Conservation (phyloP, 371 early-diverging fungal genomes). For the Circinella umbellata region DNA sequence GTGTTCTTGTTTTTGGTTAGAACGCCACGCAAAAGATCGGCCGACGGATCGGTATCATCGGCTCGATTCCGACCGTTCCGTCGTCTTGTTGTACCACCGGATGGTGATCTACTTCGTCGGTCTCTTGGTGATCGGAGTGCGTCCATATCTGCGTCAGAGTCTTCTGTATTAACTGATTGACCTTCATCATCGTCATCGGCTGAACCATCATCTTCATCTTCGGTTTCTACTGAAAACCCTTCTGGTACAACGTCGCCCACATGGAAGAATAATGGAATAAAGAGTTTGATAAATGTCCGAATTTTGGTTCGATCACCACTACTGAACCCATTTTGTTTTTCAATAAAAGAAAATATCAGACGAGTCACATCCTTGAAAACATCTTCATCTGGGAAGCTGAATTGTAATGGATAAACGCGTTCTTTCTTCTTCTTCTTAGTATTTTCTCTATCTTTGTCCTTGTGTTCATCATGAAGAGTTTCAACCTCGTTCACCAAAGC, state of each 20-base stretch:
- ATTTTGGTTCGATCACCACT: conserved; percentile 70
- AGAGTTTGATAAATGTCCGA: conserved; percentile 67
- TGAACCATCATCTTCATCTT: conserved; percentile 37
- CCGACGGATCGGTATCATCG: conserved; percentile 44
- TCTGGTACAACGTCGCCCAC: conserved; percentile 46
- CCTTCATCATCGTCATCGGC: conserved; percentile 44
- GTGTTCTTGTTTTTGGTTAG: conserved; percentile 33
- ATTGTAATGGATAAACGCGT: conserved; percentile 66
- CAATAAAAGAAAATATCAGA: conserved; percentile 58
- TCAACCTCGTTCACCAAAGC: conserved; percentile 86
- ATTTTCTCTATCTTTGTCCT: background rate
- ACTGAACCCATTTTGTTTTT: conserved; percentile 56
- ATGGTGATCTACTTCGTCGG: conserved; percentile 28
- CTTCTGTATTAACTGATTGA: conserved; percentile 41
- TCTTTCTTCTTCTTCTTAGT: background rate
- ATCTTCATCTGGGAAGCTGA: conserved; percentile 59
- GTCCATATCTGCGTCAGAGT: conserved; percentile 36
- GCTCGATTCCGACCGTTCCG: conserved; percentile 32
- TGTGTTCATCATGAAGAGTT: conserved; percentile 59
- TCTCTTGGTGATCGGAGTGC: conserved; percentile 34
- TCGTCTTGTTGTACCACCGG: conserved; percentile 14
- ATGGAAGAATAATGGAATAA: conserved; percentile 76
- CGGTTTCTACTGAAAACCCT: conserved; percentile 27
- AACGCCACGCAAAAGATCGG: conserved; percentile 48
- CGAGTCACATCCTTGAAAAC: conserved; percentile 69